Base-by-base conservation (phyloP, 345 rosid species). In the Theobroma cacao region DNA sequence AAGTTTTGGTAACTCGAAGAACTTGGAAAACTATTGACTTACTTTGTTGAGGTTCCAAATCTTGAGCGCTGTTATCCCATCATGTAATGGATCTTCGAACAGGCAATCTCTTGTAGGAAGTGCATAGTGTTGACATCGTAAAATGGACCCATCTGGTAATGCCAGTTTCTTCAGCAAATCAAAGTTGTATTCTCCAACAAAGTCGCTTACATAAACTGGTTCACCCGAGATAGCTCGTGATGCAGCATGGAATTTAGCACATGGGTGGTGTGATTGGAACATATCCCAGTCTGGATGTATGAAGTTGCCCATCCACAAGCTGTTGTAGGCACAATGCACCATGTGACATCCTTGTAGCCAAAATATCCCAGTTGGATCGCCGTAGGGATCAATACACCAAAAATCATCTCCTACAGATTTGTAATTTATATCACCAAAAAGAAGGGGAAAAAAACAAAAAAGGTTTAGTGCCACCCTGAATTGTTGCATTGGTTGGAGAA, bases 301-400 rank as follows among this genome's bases (percentile, higher is more conserved):
- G 85, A 94, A 94, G 71, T 93, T 94, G 82, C 98, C 95, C 97
- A 94, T 93, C 98, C 98, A 94, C 61, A 91, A 79, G 82, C 98
- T 94, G 83, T 94, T 94, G 85, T 91, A 94, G 14, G 98, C 98
- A 79, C 98, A 93, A 10, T 94, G 98, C 17, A 94, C 97, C 98
- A 93, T 94, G 80, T 94, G 98, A 77, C 98, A 94, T 0, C 98
- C 98, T 76, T 94, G 98, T 8, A 94, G 91, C 98, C 98, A 94
- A 77, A 89, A 93, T 12, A 94, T 87, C 17, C 94, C 98, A 40
- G 90, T 93, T 8, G 96, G 96, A 74, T 94, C 97, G 0, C 98
- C 94, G 0, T 97, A 94, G 48, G 98, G 96, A 72, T 94, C 98
- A 1, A 92, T 91, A 85, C 97, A 89, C 98, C 97, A 94, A 76